These are phyloP conservation scores for Malus hybrid DNA, from an alignment of 331 rosid species.

Conservation along the genomic window DNA sequence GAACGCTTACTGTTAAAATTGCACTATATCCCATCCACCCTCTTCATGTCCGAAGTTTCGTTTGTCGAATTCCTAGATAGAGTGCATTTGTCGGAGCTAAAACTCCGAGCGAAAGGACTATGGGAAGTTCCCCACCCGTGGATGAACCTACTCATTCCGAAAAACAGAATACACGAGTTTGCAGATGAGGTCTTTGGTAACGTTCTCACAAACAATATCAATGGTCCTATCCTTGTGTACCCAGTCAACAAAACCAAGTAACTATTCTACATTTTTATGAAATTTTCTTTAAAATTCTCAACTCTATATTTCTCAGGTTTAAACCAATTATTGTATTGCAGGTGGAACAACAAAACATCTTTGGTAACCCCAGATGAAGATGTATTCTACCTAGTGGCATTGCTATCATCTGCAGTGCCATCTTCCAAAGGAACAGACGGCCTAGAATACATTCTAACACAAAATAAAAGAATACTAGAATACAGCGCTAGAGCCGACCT, in stretches of 20 bases:
- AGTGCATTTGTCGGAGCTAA: constrained; percentile 65
- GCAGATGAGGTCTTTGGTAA: constrained; percentile 61
- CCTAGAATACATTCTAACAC: constrained; percentile 47
- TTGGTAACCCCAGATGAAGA: constrained; percentile 85
- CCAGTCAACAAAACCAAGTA: constrained; percentile 90
- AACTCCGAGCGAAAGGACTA: constrained; percentile 57
- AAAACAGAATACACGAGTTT: constrained; percentile 48
- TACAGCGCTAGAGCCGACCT: constrained; percentile 37
- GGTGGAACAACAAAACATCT: constrained; percentile 79
- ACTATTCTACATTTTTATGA: neutral
- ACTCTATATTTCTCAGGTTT: neutral
- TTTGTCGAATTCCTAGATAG: constrained; percentile 74
- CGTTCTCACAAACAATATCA: constrained; percentile 54
- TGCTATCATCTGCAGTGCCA: constrained; percentile 65
- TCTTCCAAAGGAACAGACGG: constrained; percentile 53
- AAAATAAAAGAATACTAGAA: constrained; percentile 54
- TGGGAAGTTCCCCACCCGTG: constrained; percentile 95
- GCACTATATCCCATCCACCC: constrained; percentile 53
- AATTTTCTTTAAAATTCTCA: neutral
- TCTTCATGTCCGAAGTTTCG: constrained; percentile 67
- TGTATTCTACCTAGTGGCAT: constrained; percentile 65
- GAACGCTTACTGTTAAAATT: constrained; percentile 44
- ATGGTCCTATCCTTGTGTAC: constrained; percentile 80
- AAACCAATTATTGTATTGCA: constrained; percentile 16
- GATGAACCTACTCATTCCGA: constrained; percentile 73